phyloP scores from a whole-genome alignment of 805 yeast genomes.

The Lachancea kluyveri region DNA sequence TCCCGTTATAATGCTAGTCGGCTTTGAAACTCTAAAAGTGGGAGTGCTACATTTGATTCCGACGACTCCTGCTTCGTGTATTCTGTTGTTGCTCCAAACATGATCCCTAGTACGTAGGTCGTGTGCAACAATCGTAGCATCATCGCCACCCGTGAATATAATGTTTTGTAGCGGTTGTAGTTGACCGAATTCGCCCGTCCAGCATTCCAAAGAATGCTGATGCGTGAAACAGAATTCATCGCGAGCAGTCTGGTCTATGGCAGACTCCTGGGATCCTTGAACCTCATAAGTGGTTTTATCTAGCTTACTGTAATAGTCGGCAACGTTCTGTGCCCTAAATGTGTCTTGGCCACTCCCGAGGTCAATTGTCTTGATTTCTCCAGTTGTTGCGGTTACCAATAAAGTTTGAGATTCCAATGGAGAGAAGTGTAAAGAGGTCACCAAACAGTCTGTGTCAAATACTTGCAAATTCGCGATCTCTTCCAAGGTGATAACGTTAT shows the following conservation, averaged over 20 bases:
- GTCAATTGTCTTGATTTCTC: conserved; percentile 40
- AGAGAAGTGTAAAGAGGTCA: conserved; percentile 61
- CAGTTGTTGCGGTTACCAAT: conserved; percentile 62
- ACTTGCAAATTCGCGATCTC: conserved; percentile 35
- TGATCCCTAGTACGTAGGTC: conserved; percentile 44
- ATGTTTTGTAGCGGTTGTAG: conserved; percentile 46
- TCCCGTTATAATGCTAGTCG: conserved; percentile 55
- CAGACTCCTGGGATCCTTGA: conserved; percentile 11
- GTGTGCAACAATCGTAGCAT: conserved; percentile 65
- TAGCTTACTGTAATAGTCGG: conserved; percentile 6
- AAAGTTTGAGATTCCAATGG: conserved; percentile 35
- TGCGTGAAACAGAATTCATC: conserved; percentile 24
- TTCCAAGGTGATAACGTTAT: conserved; percentile 12
- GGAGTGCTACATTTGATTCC: conserved; percentile 50
- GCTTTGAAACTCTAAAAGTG: conserved; percentile 19
- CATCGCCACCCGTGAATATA: conserved; percentile 89
- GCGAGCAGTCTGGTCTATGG: not conserved
- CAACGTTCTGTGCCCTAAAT: conserved; percentile 4
- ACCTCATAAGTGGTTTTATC: conserved; percentile 10
- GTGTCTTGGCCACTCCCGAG: conserved; percentile 1
- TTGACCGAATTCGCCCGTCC: conserved; percentile 77
- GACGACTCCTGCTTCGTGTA: conserved; percentile 90
- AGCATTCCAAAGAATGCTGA: conserved; percentile 71
- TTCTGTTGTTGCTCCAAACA: conserved; percentile 36
- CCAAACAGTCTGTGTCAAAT: conserved; percentile 43